Conservation (phyloP, 495 filamentous ascomycete genomes). For the Neurospora sp. region DNA sequence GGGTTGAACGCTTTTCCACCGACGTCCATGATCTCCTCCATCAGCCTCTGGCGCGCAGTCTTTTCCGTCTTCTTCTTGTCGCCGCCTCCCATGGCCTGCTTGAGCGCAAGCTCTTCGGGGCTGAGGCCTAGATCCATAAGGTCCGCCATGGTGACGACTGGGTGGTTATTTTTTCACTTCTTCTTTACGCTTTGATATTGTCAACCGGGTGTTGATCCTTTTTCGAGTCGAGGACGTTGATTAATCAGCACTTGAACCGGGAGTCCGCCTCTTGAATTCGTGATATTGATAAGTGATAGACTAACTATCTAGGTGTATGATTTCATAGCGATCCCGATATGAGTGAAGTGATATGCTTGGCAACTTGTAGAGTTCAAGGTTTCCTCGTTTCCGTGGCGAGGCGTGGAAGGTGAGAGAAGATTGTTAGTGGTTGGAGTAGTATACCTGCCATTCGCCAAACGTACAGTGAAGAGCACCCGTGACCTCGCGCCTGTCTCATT, state of each 20-base stretch:
- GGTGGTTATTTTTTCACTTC: not conserved
- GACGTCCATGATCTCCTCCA: constrained; percentile 24
- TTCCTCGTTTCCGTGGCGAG: not conserved
- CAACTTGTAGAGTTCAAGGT: not conserved
- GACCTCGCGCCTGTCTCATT: not conserved
- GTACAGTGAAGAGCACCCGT: not conserved
- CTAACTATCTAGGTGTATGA: not conserved
- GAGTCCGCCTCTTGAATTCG: not conserved
- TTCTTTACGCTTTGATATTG: not conserved
- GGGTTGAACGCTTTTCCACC: constrained; percentile 34
- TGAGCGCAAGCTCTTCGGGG: not conserved
- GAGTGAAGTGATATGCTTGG: not conserved
- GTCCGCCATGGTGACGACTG: not conserved
- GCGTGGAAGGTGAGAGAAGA: not conserved
- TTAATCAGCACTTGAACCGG: not conserved
- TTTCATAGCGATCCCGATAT: not conserved
- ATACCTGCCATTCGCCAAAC: not conserved
- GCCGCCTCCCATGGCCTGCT: not conserved
- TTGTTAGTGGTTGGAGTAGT: not conserved
- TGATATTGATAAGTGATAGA: not conserved
- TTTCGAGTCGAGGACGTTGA: not conserved
- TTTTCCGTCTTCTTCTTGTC: constrained; percentile 4
- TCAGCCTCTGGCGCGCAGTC: constrained; percentile 16
- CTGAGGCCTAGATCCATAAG: not conserved
- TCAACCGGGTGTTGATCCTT: not conserved